Evolutionary conservation across 495 filamentous ascomycete species (phyloP), one percentile per base, ranked within the genome.

Genomic region (Mycothermus thermophilus): DNA sequence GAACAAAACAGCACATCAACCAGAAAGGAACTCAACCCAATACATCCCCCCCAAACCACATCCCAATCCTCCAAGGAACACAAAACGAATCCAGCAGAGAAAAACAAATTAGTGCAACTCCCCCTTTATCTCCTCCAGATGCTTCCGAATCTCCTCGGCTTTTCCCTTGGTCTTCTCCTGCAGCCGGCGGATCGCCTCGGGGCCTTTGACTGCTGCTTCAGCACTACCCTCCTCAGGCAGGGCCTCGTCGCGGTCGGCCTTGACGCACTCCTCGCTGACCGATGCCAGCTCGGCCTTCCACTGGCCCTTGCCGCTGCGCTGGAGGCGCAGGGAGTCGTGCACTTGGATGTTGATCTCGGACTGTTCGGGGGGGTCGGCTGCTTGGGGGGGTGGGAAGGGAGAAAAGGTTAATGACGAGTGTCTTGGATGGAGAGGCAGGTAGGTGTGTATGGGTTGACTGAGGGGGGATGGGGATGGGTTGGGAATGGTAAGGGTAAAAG

Each of bases 221-320:
- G n/a, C n/a, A n/a, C n/a, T n/a, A n/a, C n/a, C n/a, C n/a, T n/a
- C n/a, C n/a, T 44, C 32, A 30, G 35, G 36, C 1, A 18, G 23
- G 25, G 14, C n/a, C 7, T 28, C 10, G 15, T 18, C 13, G 1
- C 62, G 57, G 44, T 71, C 65, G 8, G 63, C 65, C 60, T 63
- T 64, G 42, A 94, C 75, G 48, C 74, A 75, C 42, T 77, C 76
- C 66, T 94, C 86, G 47, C 77, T 83, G 51, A 82, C 71, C 39
- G 74, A 81, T 4, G 82, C 81, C 35, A 94, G 57, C 50, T 82
- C 77, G 13, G 75, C 62, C 56, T 80, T 80, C 86, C 86, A 93
- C 44, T 84, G 69, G 9, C 64, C 80, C 56, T 79, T 75, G 14
- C 86, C 86, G 9, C 73, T 61, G 60, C 81, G 81, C 34, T 74